Evolutionary conservation across 2,329 filamentous ascomycete genomes (phyloP), one percentile per base, ranked within the genome.

Genomic region (Blumeria graminis): DNA sequence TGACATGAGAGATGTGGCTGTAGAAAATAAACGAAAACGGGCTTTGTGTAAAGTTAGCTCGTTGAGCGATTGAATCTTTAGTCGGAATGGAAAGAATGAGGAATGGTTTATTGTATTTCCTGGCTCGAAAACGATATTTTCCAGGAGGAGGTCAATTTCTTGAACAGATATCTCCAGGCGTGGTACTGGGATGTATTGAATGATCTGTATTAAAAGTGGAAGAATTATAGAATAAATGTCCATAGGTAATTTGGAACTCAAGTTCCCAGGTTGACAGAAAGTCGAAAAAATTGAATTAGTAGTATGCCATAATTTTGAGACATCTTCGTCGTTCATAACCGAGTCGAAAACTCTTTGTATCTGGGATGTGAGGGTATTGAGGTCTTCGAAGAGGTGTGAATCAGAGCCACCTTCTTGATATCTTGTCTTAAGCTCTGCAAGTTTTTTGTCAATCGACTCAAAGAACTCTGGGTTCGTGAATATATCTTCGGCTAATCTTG

Each of bases 141-240:
- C 90, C 1, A 96, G 71, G 0, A 96, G 71, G 5, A 96, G 76
- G 63, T 95, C 89, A 56, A 94, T 74, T 36, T 85, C 80, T 0
- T 88, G 89, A 3, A 82, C 84, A 0, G 86, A 84, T 5, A 95
- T 73, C 67, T 95, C 90, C n/a, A 95, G 69, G 4, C 90, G 82
- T 0, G 89, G 89, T 55, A 96, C 92, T 0, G 90, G 90, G 3
- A 96, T 71, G 68, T 87, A 88, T 66, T 95, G 88, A 35, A 96
- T 74, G 1, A 79, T 78, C 61, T 86, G 76, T 57, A 95, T 76
- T 3, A 88, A 64, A 11, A 87, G 71, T 0, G 90, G 90, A 5
- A 92, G 73, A 65, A 95, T 89, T 11, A 90, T 79, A 58, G 90
- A 83, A 61, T 87, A 74, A 3, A 79, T 71, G 65, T 96, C 90